Base-by-base conservation (phyloP, 2,329 filamentous ascomycete genomes). In the Xylaria digitata region DNA sequence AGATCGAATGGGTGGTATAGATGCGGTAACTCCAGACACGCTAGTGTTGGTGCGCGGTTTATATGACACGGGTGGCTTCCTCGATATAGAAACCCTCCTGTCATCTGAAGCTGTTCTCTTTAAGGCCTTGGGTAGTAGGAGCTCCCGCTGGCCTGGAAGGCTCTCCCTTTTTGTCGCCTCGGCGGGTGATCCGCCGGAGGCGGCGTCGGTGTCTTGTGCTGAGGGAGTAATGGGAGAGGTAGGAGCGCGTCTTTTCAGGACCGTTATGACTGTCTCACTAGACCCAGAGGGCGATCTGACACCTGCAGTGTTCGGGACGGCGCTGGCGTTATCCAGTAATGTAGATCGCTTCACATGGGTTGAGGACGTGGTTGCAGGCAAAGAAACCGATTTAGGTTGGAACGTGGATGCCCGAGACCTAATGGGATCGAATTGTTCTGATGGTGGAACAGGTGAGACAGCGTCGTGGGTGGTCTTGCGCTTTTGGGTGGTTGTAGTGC, bases 1-100 rank as follows among this genome's bases (percentile, higher is more conserved):
- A 8, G 81, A 80, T 61, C 86, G 83, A 74, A 87, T 87, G 7
- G 86, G 86, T 17, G 86, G 84, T 46, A 87, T 81, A 26, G 75
- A 73, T 40, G 76, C 72, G 17, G 76, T 72, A 46, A 74, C 76
- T 49, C 75, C 74, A 19, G 75, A 73, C 53, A 74, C 71, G 65
- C 69, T 71, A 46, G 75, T 72, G 68, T 63, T 75, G 59, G 75
- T 74, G 53, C 80, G 81, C 30, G 80, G 79, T 70, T 81, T 84
- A 76, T 84, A 86, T 23, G 86, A 87, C 65, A 85, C 77, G 23
- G 85, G 85, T 48, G 82, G 82, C 75, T 85, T 78, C 78, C 72
- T 74, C 54, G 80, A 75, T 75, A 80, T 66, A 71, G 77, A 75
- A 75, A 74, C 74, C 75, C 81, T 82, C 75, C 79, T 83, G 65